Evolutionary conservation across 2,329 filamentous ascomycete genomes (phyloP).

Genomic region (Fusarium sp.): DNA sequence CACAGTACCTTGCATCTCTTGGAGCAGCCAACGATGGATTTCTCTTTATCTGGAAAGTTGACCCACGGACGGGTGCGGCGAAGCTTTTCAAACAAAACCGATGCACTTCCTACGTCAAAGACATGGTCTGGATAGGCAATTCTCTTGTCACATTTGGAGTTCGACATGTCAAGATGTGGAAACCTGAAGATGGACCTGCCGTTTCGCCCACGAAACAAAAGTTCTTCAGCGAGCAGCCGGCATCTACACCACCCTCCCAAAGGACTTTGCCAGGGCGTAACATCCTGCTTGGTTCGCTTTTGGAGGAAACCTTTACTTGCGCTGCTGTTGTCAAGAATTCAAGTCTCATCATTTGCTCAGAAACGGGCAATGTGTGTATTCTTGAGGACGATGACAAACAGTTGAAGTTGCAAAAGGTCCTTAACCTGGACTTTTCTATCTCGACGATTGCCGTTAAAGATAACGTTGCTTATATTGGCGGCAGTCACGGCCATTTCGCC

Average conservation of each 20-base stretch:
- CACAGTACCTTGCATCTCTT: conserved; percentile 86
- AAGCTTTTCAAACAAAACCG: conserved; percentile 87
- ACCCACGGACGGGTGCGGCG: conserved; percentile 81
- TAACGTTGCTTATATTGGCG: conserved; percentile 73
- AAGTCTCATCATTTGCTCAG: conserved; percentile 85
- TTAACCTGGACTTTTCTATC: conserved; percentile 74
- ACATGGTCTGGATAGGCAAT: conserved; percentile 91
- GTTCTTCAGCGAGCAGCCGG: conserved; percentile 57
- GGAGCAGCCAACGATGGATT: conserved; percentile 93
- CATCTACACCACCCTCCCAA: conserved; percentile 49
- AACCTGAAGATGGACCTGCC: conserved; percentile 73
- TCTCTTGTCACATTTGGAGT: conserved; percentile 88
- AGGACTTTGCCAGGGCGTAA: conserved; percentile 87
- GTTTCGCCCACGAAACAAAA: conserved; percentile 73
- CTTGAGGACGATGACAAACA: conserved; percentile 80
- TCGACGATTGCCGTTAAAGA: conserved; percentile 73
- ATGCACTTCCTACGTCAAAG: conserved; percentile 86
- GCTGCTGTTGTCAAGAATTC: conserved; percentile 75
- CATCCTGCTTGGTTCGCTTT: conserved; percentile 81
- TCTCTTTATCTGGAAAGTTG: conserved; percentile 89
- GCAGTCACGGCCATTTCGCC: conserved; percentile 70
- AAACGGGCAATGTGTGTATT: conserved; percentile 89
- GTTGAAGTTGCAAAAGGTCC: conserved; percentile 75
- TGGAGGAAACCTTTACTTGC: conserved; percentile 87
- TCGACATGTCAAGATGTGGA: conserved; percentile 94